Conservation (phyloP, 176 grass and related monocot species). For the Cymbopogon citratus region DNA sequence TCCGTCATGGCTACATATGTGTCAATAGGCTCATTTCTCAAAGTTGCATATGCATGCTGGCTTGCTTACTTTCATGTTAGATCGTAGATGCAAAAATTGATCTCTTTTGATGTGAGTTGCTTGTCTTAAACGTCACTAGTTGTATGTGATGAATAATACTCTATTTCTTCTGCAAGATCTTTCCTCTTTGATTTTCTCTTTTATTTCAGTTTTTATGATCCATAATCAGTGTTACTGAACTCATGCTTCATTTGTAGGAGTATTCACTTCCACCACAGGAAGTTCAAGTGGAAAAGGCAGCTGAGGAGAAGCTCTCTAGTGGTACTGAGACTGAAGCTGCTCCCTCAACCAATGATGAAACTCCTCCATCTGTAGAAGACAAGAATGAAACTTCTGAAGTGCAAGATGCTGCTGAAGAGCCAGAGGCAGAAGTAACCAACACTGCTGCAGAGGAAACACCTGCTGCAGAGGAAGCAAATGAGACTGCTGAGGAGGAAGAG, state of each 20-base stretch:
- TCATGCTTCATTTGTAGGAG: conserved; percentile 40
- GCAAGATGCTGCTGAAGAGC: conserved; percentile 24
- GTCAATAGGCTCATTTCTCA: background rate
- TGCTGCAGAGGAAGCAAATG: conserved; percentile 44
- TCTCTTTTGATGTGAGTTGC: background rate
- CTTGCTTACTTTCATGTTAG: background rate
- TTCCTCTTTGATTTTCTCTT: conserved; percentile 1
- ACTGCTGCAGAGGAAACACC: conserved; percentile 25
- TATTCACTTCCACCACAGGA: conserved; percentile 57
- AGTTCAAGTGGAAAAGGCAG: conserved; percentile 26
- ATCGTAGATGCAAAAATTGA: background rate
- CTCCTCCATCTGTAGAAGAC: conserved; percentile 27
- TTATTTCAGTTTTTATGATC: background rate
- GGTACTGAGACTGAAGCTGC: conserved; percentile 12
- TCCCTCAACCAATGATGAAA: conserved; percentile 39
- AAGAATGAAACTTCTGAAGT: conserved; percentile 34
- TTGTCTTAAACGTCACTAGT: background rate
- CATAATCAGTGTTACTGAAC: background rate
- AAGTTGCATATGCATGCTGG: background rate
- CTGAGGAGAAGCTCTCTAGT: conserved; percentile 32
- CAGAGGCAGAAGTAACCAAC: conserved; percentile 36
- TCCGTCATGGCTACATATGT: background rate
- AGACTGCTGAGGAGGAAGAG: conserved; percentile 42
- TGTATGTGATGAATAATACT: background rate
- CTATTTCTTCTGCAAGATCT: background rate